Base-by-base conservation (phyloP, 2,329 filamentous ascomycete genomes). In the Fusarium armeniacum region DNA sequence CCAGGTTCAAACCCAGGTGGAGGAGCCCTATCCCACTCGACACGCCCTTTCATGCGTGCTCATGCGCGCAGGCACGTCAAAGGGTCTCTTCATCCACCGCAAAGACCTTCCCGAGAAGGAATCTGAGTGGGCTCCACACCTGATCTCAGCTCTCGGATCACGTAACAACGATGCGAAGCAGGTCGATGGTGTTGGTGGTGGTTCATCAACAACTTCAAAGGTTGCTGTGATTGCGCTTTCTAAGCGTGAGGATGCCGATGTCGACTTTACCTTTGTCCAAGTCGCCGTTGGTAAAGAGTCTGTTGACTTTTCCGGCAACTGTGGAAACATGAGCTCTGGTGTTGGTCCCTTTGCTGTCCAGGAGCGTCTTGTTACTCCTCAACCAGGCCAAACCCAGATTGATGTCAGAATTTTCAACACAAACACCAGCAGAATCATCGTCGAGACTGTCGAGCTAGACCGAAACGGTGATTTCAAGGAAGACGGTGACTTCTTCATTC, bases 241-340 rank as follows among this genome's bases (percentile, higher is more conserved):
- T 0, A 38, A 22, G 67, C 78, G 58, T 75, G 82, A 77, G 1
- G 84, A 81, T 20, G 81, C 81, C 2, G 85, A 90, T 62, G 80
- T 90, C 11, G 86, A 90, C 51, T 90, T 87, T 70, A 90, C 88
- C 0, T 91, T 91, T 69, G 84, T 89, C 0, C 87, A 88, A 49
- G 80, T 90, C 2, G 87, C 86, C 0, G 83, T 90, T 49, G 84
- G 86, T 24, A 83, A 84, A 51, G 81, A 82, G 6, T 79, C 82
- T 11, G 81, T 90, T 3, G 88, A 90, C 65, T 81, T 87, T 41
- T 85, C 84, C 0, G 86, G 88, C 3, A 91, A 89, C 62, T 90
- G 88, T 70, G 88, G 88, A 6, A 90, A 90, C 66, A 87, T 91
- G 82, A 85, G 80, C n/a, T 83, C 84, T 20, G 86, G 84, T 0